These are phyloP conservation scores for Kernera saxatilis DNA, from an alignment of 345 rosid species.

Conservation along the genomic window DNA sequence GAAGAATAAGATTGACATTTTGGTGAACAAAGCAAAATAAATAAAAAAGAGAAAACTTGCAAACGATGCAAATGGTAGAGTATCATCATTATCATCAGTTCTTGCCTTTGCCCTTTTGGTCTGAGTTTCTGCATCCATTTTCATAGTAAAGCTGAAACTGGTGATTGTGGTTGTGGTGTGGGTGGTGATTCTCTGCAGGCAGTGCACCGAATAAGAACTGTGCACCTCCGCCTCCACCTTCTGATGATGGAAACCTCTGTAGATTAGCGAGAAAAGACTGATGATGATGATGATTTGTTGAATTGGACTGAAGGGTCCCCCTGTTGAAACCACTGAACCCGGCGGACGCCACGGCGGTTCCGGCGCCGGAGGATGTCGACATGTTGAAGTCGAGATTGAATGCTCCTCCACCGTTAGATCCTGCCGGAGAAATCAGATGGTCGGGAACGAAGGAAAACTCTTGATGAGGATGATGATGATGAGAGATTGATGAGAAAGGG, in stretches of 20 bases:
- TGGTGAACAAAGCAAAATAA: background rate
- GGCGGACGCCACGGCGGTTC: slow-evolving; percentile 36
- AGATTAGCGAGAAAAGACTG: slow-evolving; percentile 62
- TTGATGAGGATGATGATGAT: slow-evolving; percentile 40
- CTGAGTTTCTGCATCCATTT: slow-evolving; percentile 61
- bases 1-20: slow-evolving; percentile 12
- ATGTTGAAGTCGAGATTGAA: slow-evolving; percentile 81
- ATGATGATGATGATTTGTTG: slow-evolving; percentile 32
- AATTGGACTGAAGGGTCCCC: slow-evolving; percentile 99
- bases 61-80: slow-evolving; percentile 5
- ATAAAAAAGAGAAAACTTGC: background rate
- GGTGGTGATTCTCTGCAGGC: slow-evolving; percentile 61
- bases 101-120: slow-evolving; percentile 83
- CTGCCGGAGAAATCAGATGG: slow-evolving; percentile 54
- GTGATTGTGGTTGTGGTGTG: slow-evolving; percentile 51
- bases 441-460: slow-evolving; percentile 74
- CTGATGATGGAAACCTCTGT: slow-evolving; percentile 58
- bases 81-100: slow-evolving; percentile 37
- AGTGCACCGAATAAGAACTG: slow-evolving; percentile 68
- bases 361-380: slow-evolving; percentile 42
- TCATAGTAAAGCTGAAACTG: slow-evolving; percentile 81
- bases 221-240: slow-evolving; percentile 51
- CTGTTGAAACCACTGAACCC: slow-evolving; percentile 79
- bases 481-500: slow-evolving; percentile 31
- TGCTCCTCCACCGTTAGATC: slow-evolving; percentile 48